Base-by-base conservation (phyloP, 2,329 filamentous ascomycete genomes). In the Paraconiothyrium brasiliense region DNA sequence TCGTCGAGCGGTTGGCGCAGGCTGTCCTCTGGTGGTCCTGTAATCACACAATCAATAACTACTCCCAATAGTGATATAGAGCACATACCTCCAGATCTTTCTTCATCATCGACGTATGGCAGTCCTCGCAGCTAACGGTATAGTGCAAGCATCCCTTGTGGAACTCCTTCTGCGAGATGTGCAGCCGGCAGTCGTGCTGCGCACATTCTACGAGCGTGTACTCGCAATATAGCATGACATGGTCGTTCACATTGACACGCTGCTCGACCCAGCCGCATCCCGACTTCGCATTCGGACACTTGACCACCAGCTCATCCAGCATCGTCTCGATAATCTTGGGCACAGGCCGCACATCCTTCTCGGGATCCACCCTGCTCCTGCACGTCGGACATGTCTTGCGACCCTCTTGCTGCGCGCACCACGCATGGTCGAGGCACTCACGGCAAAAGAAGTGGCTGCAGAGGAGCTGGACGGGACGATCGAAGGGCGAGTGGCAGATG, bases 381-480 rank as follows among this genome's bases (percentile, higher is more conserved):
- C 87, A 89, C 4, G 84, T 84, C 50, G 87, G 87, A 76, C 87
- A 89, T 37, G 79, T 81, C 68, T 76, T 72, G 65, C 68, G 66
- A 44, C 51, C 61, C n/a, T 63, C 56, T 32, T 70, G 63, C 71
- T 78, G 75, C 27, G 72, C 71, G 1, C 65, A 68, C 71, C 74
- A 77, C 32, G 76, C 73, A 47, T 78, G 76, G 51, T 80, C 81
- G 61, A 90, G 79, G 69, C 87, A 90, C 27, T 84, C 82, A 57
- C 82, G 79, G 76, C 87, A 90, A 78, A 90, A 90, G 65, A 86
- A 85, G 77, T 90, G 87, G 65, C 89, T 86, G 76, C 87, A 90
- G 65, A 84, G 81, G 51, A 87, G 78, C 67, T 85, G 75, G 48
- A 88, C 82, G 1, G 87, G 87, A 56, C 83, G 79, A 58, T 89